Percentiles rank a stretch among this genome's conserved stretches.
Evolutionary conservation across 2,329 filamentous ascomycete species (phyloP).

Genomic region (Pseudogymnoascus sp.): DNA sequence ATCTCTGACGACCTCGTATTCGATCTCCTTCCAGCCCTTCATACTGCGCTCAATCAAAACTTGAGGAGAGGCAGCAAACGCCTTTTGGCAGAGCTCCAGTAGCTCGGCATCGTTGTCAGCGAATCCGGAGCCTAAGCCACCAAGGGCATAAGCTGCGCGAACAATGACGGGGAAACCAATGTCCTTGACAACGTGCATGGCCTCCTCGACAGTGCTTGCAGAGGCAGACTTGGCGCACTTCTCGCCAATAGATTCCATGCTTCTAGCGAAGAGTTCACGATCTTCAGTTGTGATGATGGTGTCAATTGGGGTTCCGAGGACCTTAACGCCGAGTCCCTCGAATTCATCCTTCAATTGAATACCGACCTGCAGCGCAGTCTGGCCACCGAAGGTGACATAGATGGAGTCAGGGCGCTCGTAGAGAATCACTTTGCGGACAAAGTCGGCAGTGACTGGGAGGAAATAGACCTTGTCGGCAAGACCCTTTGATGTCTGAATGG

Average conservation of each 20-base stretch:
- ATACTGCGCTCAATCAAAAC: constrained; percentile 96
- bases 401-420: constrained; percentile 94
- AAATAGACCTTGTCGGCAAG: constrained; percentile 99
- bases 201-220: constrained; percentile 81
- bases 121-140: constrained; percentile 91
- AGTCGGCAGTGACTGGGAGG: constrained; percentile 91
- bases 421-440: constrained; percentile 94
- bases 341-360: constrained; percentile 98
- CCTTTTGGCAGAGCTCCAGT: constrained; percentile 84
- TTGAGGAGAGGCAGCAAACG: constrained; percentile 90
- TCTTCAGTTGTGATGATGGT: constrained; percentile 99
- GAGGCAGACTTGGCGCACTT: constrained; percentile 97
- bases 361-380: constrained; percentile 93
- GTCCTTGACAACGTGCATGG: constrained; percentile 76
- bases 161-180: constrained; percentile 98
- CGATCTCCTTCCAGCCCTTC: constrained; percentile 99
- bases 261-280: constrained; percentile 91
- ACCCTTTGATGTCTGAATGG: constrained; percentile 96
- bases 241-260: constrained; percentile 97
- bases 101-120: constrained; percentile 82
- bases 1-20: constrained; percentile 97
- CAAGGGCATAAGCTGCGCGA: constrained; percentile 89
- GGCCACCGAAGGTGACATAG: constrained; percentile 95
- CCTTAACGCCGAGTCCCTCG: constrained; percentile 82
- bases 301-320: constrained; percentile 92